Evolutionary conservation across 192 early-diverging fungal species (phyloP).

Genomic region (Diversispora epigaea): DNA sequence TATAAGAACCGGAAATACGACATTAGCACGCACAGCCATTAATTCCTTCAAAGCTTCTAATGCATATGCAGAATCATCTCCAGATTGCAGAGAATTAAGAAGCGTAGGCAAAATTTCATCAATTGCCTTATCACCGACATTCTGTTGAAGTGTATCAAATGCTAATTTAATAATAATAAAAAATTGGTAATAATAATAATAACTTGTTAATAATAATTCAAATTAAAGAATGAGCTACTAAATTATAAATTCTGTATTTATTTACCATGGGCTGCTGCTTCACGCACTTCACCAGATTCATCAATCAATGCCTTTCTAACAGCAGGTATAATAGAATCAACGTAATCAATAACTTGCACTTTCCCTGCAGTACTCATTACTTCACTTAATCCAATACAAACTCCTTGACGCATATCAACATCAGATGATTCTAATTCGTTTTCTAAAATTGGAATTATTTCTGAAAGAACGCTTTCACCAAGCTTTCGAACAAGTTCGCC

Average conservation of each 20-base stretch:
- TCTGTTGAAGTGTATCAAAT: constrained; percentile 91
- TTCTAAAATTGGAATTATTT: constrained; percentile 91
- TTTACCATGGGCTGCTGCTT: constrained; percentile 80
- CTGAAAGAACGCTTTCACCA: constrained; percentile 84
- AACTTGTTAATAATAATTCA: too few relatives aligned
- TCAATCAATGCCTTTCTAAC: constrained; percentile 86
- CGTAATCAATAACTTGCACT: constrained; percentile 79
- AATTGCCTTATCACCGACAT: constrained; percentile 87
- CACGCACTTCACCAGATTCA: constrained; percentile 80
- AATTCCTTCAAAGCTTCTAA: constrained; percentile 96
- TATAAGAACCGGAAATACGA: constrained; percentile 97
- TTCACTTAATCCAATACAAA: constrained; percentile 89
- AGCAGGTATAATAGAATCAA: constrained; percentile 78
- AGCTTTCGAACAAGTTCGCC: constrained; percentile 94
- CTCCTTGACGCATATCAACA: constrained; percentile 81
- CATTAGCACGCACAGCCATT: constrained; percentile 94
- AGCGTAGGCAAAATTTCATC: constrained; percentile 91
- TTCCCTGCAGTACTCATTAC: constrained; percentile 85
- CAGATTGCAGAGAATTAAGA: constrained; percentile 71
- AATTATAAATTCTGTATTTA: not conserved
- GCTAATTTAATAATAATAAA: constrained; percentile 42
- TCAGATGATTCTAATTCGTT: constrained; percentile 68
- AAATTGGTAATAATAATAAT: too few relatives aligned
- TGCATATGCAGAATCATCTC: constrained; percentile 68
- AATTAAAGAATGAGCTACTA: not conserved